Evolutionary conservation across 805 yeast species (phyloP).

Genomic region (Zygoascus ofunaensis): DNA sequence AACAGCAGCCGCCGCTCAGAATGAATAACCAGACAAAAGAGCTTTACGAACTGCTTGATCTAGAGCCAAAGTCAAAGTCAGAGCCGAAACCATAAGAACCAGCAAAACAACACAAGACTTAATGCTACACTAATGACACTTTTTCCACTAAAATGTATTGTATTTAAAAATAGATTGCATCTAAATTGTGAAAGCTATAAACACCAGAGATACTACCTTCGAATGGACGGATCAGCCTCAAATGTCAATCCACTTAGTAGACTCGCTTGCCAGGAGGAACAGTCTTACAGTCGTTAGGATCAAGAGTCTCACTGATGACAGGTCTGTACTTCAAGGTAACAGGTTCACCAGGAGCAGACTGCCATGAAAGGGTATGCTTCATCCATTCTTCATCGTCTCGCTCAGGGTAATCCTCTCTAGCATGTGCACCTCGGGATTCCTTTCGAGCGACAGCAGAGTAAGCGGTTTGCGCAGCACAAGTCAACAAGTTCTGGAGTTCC

Average conservation of each 20-base stretch:
- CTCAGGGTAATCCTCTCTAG: conserved; percentile 93
- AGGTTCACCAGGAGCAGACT: conserved; percentile 56
- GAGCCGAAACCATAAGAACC: too few species aligned
- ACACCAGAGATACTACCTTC: too few species aligned
- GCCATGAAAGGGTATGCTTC: conserved; percentile 96
- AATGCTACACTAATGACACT: too few species aligned
- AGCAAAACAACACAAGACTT: too few species aligned
- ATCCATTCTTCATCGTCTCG: conserved; percentile 97
- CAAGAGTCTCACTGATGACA: conserved; percentile 76
- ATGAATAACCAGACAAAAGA: conserved; percentile 24
- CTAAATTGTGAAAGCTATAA: neutral
- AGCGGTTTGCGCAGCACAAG: conserved; percentile 96
- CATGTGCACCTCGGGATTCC: conserved; percentile 99
- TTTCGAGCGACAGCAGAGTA: conserved; percentile 86
- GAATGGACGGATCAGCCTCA: too few species aligned
- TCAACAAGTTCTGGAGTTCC: conserved; percentile 90
- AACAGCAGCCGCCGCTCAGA: conserved; percentile 11
- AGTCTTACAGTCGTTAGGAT: conserved; percentile 84
- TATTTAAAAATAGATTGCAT: neutral
- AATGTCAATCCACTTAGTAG: conserved; percentile 55
- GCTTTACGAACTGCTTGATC: conserved; percentile 19
- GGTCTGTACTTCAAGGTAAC: conserved; percentile 76
- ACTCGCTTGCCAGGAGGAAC: conserved; percentile 97
- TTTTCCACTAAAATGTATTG: too few species aligned
- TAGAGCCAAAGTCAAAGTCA: too few species aligned